Evolutionary conservation across 305 asterid species (phyloP), one percentile per base, ranked within the genome.

Genomic region (Euphrasia arctica): DNA sequence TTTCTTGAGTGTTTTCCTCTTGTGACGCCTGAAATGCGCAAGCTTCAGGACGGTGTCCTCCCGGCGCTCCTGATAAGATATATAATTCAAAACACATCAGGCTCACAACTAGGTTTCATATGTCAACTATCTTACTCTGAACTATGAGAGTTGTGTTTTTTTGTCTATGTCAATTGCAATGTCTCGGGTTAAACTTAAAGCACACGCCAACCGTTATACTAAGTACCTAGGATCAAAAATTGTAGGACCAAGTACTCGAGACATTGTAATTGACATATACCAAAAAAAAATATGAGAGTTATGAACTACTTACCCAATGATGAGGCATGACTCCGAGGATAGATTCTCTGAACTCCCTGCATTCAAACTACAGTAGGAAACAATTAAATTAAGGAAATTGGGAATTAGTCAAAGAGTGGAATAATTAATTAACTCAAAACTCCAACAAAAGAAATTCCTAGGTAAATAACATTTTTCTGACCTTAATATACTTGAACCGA

Each of bases 341-440:
- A 54, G 99, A 93, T 86, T 93, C 97, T 80, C 99, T 83, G 70
- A 83, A 88, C 75, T 90, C 88, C 91, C 99, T 85, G 83, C 99
- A 93, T 74, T 93, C 97, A 74, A 85, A 86, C 97, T 93, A 74
- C 58, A 63, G 82, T 48, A 71, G 80, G 74, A 78, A 74, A 58
- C 59, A 69, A 63, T 63, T 62, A 67, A 70, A 81, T 73, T 54
- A 74, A 73, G 43, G 11, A 8, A 8, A 39, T 7, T 39, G 43
- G 43, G 2, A 39, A 39, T 6, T 39, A 39, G 43, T 7, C 43
- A 8, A 39, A 7, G 43, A 18, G 43, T 39, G 43, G 43, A 39
- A 39, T 6, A 39, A 36, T 36, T 36, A 39, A 39, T 39, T 39
- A 10, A 39, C 43, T 39, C 43, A 39, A 39, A 39, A 39, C 34